A percentile compares a stretch with the other conserved stretches of the same genome.
Evolutionary conservation across 75 land plant species (phyloP).

Genomic region (Cunninghamia lanceolata): DNA sequence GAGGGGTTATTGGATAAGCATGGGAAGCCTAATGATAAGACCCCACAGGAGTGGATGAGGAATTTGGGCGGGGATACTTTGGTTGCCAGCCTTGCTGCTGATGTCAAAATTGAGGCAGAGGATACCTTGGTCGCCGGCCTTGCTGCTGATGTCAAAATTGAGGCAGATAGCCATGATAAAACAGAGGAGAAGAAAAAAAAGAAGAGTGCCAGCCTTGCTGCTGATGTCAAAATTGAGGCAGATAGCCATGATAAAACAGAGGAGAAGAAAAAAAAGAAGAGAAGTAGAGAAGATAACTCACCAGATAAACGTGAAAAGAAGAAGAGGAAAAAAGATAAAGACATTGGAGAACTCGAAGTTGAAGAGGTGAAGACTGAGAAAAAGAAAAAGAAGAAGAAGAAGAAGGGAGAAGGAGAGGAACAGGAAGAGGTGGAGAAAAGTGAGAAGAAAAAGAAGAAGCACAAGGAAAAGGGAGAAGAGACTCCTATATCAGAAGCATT

Average conservation of each 20-base stretch:
- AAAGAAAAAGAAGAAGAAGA: slow-evolving; percentile 27
- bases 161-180: no score
- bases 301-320: slow-evolving; percentile 24
- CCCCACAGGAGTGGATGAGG: slow-evolving; percentile 65
- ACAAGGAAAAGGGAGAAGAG: slow-evolving; percentile 9
- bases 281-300: slow-evolving; percentile 23
- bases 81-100: slow-evolving; percentile 54
- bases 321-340: slow-evolving; percentile 34
- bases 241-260: slow-evolving; percentile 17
- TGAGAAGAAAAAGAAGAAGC: slow-evolving; percentile 43
- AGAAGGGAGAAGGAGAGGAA: slow-evolving; percentile 16
- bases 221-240: no score
- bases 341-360: slow-evolving; percentile 8
- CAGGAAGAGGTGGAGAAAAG: slow-evolving; percentile 27
- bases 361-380: slow-evolving; percentile 43
- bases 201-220: no score
- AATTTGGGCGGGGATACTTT: slow-evolving; percentile 72
- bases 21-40: slow-evolving; percentile 88
- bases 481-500: not conserved
- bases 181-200: no score
- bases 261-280: slow-evolving; percentile 42
- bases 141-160: no score
- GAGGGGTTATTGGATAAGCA: slow-evolving; percentile 88
- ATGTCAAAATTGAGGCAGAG: not conserved
- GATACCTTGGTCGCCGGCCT: no score